Percentiles rank a stretch among this genome's conserved stretches.
phyloP scores from a whole-genome alignment of 1,284 basidiomycete genomes.

The Cryptococcus sp. region DNA sequence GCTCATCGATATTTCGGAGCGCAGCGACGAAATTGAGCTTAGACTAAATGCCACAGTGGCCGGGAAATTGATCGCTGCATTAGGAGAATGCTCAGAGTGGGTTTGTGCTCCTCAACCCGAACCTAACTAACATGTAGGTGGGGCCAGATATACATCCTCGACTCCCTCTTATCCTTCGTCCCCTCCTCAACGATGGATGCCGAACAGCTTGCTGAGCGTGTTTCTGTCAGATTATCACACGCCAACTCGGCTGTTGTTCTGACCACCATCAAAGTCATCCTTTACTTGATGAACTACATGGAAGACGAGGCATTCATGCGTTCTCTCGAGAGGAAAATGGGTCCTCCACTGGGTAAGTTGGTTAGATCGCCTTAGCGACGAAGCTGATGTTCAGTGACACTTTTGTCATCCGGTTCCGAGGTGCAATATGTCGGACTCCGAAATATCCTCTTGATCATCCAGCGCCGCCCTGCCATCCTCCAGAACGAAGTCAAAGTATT shows the following conservation, averaged over 20 bases:
- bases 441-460: conserved; percentile 93
- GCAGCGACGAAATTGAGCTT: conserved; percentile 55
- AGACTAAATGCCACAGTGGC: conserved; percentile 47
- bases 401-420: conserved; percentile 58
- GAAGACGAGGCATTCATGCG: conserved; percentile 80
- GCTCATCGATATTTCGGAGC: conserved; percentile 72
- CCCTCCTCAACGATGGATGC: conserved; percentile 85
- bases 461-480: conserved; percentile 83
- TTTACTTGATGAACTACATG: conserved; percentile 99
- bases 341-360: conserved; percentile 78
- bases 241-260: conserved; percentile 92
- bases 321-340: conserved; percentile 92
- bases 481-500: conserved; percentile 97
- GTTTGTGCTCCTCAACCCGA: conserved; percentile 10
- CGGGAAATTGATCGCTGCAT: conserved; percentile 80
- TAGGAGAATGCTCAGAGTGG: conserved; percentile 99
- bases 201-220: conserved; percentile 87
- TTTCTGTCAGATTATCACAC: conserved; percentile 89
- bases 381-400: conserved; percentile 48
- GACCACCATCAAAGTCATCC: conserved; percentile 87
- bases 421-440: conserved; percentile 96
- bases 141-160: conserved; percentile 98
- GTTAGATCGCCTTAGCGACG: not conserved
- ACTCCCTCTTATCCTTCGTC: conserved; percentile 86
- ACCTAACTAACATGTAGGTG: conserved; percentile 58